Evolutionary conservation across 805 yeast genomes (phyloP).

Genomic region (Blastobotrys attinorum): DNA sequence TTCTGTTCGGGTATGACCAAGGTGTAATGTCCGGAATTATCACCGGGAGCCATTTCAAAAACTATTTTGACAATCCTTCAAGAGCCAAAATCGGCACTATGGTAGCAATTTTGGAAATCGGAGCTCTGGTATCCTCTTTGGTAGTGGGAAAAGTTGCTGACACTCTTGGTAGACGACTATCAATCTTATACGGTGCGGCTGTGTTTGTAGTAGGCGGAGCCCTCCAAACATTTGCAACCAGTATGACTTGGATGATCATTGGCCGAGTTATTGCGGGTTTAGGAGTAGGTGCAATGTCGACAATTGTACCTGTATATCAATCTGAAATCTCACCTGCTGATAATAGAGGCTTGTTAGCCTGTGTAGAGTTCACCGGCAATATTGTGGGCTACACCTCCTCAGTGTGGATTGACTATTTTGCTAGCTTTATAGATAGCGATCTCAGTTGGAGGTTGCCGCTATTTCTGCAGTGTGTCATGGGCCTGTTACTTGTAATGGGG

Average conservation of each 20-base stretch:
- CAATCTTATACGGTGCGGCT: slow-evolving; percentile 73
- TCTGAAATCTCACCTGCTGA: slow-evolving; percentile 84
- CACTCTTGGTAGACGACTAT: slow-evolving; percentile 65
- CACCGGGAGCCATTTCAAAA: slow-evolving; percentile 61
- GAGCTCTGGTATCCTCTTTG: slow-evolving; percentile 77
- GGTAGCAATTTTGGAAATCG: slow-evolving; percentile 82
- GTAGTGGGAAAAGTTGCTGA: slow-evolving; percentile 73
- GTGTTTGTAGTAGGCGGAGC: slow-evolving; percentile 74
- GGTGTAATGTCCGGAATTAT: slow-evolving; percentile 88
- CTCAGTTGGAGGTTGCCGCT: slow-evolving; percentile 75
- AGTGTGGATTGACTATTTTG: slow-evolving; percentile 80
- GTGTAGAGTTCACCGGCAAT: slow-evolving; percentile 84
- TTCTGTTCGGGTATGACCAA: slow-evolving; percentile 74
- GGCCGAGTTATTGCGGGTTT: slow-evolving; percentile 76
- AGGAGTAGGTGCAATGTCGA: slow-evolving; percentile 80
- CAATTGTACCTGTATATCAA: slow-evolving; percentile 83
- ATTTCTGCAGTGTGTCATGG: slow-evolving; percentile 67
- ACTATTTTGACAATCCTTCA: slow-evolving; percentile 64
- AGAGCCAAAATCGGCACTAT: slow-evolving; percentile 74
- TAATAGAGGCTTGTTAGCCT: slow-evolving; percentile 76
- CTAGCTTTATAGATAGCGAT: slow-evolving; percentile 55
- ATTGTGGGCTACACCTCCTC: slow-evolving; percentile 72
- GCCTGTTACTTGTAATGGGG: slow-evolving; percentile 59
- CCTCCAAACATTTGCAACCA: slow-evolving; percentile 55
- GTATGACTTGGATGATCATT: slow-evolving; percentile 49